Evolutionary conservation across 169 alveolate genomes (phyloP).

Genomic region (Gregarina niphandrodes): DNA sequence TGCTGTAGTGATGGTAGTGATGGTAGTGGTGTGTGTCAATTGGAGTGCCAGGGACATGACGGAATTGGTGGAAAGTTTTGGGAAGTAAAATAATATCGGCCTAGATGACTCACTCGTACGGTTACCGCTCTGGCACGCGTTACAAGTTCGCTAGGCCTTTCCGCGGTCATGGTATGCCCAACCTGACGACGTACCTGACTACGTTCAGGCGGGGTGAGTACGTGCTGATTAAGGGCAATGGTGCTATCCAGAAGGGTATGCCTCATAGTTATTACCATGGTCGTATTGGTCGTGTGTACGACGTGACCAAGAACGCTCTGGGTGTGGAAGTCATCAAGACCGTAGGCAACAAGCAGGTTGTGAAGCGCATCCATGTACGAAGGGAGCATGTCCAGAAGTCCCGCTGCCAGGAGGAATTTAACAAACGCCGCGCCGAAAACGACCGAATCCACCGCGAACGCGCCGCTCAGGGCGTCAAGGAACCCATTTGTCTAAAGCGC

Average conservation of each 20-base stretch:
- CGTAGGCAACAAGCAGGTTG: constrained; percentile 77
- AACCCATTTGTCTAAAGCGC: constrained; percentile 17
- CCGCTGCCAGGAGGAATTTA: constrained; percentile 82
- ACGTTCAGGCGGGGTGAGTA: constrained; percentile 75
- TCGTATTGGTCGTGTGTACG: constrained; percentile 88
- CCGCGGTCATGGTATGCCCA: constrained; percentile 77
- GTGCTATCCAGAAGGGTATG: constrained; percentile 91
- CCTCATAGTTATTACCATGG: constrained; percentile 95
- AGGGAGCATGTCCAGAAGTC: constrained; percentile 85
- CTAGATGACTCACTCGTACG: constrained; percentile 51
- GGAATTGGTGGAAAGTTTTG: too few species aligned
- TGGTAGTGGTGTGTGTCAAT: too few species aligned
- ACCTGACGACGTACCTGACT: constrained; percentile 66
- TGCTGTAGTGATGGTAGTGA: too few species aligned
- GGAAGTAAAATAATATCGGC: too few species aligned
- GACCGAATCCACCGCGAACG: constrained; percentile 69
- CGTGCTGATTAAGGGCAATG: constrained; percentile 87
- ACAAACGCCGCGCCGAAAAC: constrained; percentile 66
- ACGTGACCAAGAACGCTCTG: constrained; percentile 74
- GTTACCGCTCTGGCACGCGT: constrained; percentile 93
- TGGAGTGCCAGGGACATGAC: too few species aligned
- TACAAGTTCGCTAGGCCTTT: constrained; percentile 81
- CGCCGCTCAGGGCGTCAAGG: constrained; percentile 44
- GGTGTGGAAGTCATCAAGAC: constrained; percentile 89
- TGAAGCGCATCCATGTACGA: constrained; percentile 84